These are phyloP conservation scores for Tylopilus sp. DNA, from an alignment of 768 basidiomycete species.

Conservation along the genomic window DNA sequence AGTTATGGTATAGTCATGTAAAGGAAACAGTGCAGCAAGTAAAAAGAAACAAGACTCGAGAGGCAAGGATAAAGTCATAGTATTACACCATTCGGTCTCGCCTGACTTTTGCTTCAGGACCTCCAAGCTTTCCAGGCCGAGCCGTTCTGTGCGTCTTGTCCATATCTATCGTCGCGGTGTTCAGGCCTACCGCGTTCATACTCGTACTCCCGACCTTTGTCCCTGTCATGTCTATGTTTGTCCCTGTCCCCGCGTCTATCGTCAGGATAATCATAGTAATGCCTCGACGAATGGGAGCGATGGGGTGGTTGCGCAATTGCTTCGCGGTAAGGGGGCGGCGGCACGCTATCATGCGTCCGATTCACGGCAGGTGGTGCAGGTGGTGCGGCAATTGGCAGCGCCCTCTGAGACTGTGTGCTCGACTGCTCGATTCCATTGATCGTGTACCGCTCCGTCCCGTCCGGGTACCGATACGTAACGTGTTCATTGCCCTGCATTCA, in stretches of 20 bases:
- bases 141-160: slow-evolving; percentile 1
- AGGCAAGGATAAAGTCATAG: background rate
- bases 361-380: background rate
- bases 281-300: slow-evolving; percentile 19
- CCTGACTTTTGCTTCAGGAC: slow-evolving; percentile 1
- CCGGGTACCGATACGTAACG: slow-evolving; percentile 58
- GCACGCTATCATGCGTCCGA: background rate
- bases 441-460: slow-evolving; percentile 62
- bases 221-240: slow-evolving; percentile 13
- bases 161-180: slow-evolving; percentile 4
- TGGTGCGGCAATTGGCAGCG: slow-evolving; percentile 7
- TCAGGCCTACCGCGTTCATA: background rate
- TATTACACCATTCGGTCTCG: background rate
- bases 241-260: slow-evolving; percentile 13
- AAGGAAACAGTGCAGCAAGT: background rate
- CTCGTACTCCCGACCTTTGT: slow-evolving; percentile 7
- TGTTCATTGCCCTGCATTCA: slow-evolving; percentile 70
- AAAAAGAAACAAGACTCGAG: background rate
- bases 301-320: slow-evolving; percentile 6
- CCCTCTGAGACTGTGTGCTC: slow-evolving; percentile 8
- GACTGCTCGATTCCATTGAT: slow-evolving; percentile 63
- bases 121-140: slow-evolving; percentile 15
- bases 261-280: slow-evolving; percentile 6
- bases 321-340: slow-evolving; percentile 24
- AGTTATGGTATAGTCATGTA: slow-evolving; percentile 5